Base-by-base conservation (phyloP, 192 early-diverging fungal species). In the Gryganskiella cystojenkinii region DNA sequence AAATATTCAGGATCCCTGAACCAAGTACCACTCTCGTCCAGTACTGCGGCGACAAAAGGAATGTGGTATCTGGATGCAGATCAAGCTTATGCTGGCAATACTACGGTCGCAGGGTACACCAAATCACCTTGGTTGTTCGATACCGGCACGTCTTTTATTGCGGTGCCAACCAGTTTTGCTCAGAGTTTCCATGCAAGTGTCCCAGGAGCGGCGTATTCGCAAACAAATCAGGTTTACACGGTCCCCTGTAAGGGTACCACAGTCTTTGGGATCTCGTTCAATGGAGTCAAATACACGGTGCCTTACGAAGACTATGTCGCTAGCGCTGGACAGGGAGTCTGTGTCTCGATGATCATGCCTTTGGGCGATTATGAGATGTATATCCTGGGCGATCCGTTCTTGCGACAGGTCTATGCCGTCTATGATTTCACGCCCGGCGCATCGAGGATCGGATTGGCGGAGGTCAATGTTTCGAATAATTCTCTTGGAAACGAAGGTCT, bases 61-160 rank as follows among this genome's bases (percentile, higher is more conserved):
- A 76, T 76, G 72, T 76, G 72, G 72, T 76, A 67, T 28, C 31
- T 67, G 28, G 57, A 67, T 31, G 72, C 59, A 6, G 72, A 76
- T 22, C 53, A 27, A 28, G 65, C 72, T 4, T 67, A 44, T 24
- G 30, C 46, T 2, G 51, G 72, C 24, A 50, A 31, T 53, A 22
- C 42, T 0, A 19, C 60, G 8, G 65, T 76, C 3, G n/a, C 61
- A 30, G 74, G 74, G 19, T 78, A 78, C 56, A 69, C 54, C 0
- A 64, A 44, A 19, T 58, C 74, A 8, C 74, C 74, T 19, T 78
- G 74, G 74, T 46, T 78, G 6, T 78, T 78, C 45, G 74, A 78
- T 31, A 78, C 74, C 4, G 74, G 74, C 22, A 78, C 74, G 47
- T 78, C 74, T 37, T 78, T 78, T 54, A 78, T 78, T 59, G 74